phyloP scores from a whole-genome alignment of 345 rosid species.

The Abelmoschus esculentus region DNA sequence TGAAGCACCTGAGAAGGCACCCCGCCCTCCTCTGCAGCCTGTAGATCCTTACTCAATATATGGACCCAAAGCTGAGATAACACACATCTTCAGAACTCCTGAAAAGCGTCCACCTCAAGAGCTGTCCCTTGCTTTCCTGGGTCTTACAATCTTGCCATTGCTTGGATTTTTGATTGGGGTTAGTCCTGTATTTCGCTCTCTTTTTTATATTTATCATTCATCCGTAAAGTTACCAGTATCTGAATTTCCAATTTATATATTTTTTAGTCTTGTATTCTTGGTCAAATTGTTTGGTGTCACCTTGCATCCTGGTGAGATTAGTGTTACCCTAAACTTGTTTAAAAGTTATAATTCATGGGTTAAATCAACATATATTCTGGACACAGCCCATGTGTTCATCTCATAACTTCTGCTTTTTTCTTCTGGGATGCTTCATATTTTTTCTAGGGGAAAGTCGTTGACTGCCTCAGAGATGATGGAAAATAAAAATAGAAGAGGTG shows the following conservation, averaged over 20 bases:
- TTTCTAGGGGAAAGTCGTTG: not conserved
- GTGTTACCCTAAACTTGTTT: slow-evolving; percentile 1
- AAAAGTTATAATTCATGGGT: not conserved
- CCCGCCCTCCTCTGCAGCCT: slow-evolving; percentile 53
- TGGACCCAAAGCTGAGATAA: slow-evolving; percentile 85
- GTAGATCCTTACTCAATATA: slow-evolving; percentile 61
- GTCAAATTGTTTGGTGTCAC: not conserved
- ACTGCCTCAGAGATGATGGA: not conserved
- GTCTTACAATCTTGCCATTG: slow-evolving; percentile 62
- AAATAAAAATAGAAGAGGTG: not conserved
- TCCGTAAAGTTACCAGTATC: not conserved
- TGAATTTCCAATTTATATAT: not conserved
- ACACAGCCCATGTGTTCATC: not conserved
- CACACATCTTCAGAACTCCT: slow-evolving; percentile 76
- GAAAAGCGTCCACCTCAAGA: slow-evolving; percentile 80
- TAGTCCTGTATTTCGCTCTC: slow-evolving; percentile 23
- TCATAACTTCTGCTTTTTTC: not conserved
- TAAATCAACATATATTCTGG: not conserved
- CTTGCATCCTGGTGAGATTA: not conserved
- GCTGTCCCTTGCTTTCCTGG: slow-evolving; percentile 80
- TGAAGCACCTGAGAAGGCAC: slow-evolving; percentile 84
- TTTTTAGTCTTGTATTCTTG: not conserved
- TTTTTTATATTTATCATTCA: not conserved
- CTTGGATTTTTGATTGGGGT: slow-evolving; percentile 86
- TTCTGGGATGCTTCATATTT: not conserved